These are phyloP conservation scores for Macrophomina phaseolina DNA, from an alignment of 2,329 filamentous ascomycete genomes.

Conservation along the genomic window DNA sequence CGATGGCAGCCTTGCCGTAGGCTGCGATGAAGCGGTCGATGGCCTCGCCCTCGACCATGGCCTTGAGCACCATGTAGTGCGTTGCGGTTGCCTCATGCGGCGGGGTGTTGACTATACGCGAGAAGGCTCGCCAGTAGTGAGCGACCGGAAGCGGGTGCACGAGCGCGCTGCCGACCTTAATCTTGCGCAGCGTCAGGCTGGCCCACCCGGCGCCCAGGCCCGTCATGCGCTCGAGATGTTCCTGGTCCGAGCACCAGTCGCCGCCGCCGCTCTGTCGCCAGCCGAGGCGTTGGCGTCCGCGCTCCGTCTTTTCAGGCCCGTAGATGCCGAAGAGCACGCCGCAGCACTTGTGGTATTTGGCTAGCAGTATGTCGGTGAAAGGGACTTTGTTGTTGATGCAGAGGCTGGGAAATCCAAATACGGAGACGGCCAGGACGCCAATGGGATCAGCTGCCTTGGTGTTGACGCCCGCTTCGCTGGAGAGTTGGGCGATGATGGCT, in stretches of 20 bases:
- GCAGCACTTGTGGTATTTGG: conserved; percentile 81
- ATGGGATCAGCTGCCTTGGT: conserved; percentile 70
- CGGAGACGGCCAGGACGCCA: conserved; percentile 65
- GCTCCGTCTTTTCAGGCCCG: conserved; percentile 72
- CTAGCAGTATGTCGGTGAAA: conserved; percentile 82
- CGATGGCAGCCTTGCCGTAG: conserved; percentile 79
- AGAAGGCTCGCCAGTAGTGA: conserved; percentile 82
- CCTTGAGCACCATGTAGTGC: conserved; percentile 57
- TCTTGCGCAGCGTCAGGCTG: conserved; percentile 76
- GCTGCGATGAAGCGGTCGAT: conserved; percentile 78
- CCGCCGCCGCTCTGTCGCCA: conserved; percentile 37
- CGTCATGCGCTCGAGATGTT: conserved; percentile 82
- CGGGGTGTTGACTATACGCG: conserved; percentile 78
- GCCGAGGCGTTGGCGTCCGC: conserved; percentile 41
- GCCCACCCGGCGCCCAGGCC: conserved; percentile 86
- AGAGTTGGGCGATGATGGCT: conserved; percentile 68
- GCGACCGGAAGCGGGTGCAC: conserved; percentile 67
- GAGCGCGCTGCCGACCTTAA: conserved; percentile 59
- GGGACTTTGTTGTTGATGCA: conserved; percentile 55
- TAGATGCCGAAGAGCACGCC: conserved; percentile 85
- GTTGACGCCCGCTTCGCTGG: conserved; percentile 47
- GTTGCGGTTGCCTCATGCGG: conserved; percentile 54
- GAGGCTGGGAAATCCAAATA: conserved; percentile 9
- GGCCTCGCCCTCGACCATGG: conserved; percentile 62
- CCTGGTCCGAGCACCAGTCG: conserved; percentile 68